A percentile compares a stretch with the other conserved stretches of the same genome.
Evolutionary conservation across 768 basidiomycete genomes (phyloP).

Genomic region (Lactifluus piperatus): DNA sequence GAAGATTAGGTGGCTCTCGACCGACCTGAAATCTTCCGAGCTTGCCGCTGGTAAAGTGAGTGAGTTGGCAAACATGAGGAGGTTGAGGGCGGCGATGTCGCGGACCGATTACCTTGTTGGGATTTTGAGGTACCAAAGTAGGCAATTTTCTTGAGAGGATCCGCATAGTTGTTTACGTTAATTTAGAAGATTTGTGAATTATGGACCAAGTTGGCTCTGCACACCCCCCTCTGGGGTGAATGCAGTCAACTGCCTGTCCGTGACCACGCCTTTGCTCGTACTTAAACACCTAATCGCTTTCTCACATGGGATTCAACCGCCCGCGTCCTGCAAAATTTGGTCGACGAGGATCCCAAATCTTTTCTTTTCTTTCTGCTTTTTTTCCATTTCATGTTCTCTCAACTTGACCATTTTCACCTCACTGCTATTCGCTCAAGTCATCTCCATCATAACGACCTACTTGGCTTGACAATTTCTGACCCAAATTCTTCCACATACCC

Average conservation of each 20-base stretch:
- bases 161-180: background rate
- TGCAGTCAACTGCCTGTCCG: conserved; percentile 3
- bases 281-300: conserved; percentile 20
- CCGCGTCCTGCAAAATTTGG: conserved; percentile 4
- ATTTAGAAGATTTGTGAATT: too few species aligned
- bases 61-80: background rate
- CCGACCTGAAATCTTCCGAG: conserved; percentile 1
- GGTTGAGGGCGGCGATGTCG: background rate
- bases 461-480: background rate
- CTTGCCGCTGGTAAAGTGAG: background rate
- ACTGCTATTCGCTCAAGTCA: conserved; percentile 1
- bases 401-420: background rate
- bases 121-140: too few species aligned
- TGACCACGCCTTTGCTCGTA: conserved; percentile 13
- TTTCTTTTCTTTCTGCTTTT: background rate
- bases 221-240: background rate
- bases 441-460: background rate
- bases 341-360: conserved; percentile 13
- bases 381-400: conserved; percentile 12
- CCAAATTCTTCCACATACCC: background rate
- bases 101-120: background rate
- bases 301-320: conserved; percentile 10
- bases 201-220: too few species aligned
- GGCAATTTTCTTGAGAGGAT: background rate
- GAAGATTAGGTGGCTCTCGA: background rate